Conservation (phyloP, 1,284 basidiomycete genomes). For the Papiliotrema nemorosa region DNA sequence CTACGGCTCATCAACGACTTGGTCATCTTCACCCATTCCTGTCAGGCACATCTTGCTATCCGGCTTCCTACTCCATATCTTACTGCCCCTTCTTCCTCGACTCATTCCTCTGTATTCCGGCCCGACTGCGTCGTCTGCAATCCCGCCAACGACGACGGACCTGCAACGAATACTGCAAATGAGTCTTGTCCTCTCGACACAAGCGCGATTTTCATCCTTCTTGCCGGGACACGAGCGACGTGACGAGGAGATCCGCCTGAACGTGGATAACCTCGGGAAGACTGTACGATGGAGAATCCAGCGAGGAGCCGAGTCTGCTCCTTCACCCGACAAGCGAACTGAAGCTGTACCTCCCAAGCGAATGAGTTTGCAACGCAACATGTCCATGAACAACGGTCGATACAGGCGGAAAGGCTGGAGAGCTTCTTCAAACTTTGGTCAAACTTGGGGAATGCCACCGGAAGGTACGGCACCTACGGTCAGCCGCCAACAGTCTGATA, state of each 20-base stretch:
- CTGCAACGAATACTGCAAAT: slow-evolving; percentile 45
- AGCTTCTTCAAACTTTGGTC: slow-evolving; percentile 17
- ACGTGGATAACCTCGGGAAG: slow-evolving; percentile 35
- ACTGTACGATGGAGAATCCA: slow-evolving; percentile 32
- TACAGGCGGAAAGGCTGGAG: slow-evolving; percentile 29
- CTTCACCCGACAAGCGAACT: slow-evolving; percentile 6
- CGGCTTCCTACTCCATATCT: slow-evolving; percentile 47
- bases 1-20: slow-evolving; percentile 8
- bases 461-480: background rate
- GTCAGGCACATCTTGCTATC: slow-evolving; percentile 47
- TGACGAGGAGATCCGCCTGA: slow-evolving; percentile 37
- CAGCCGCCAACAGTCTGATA: background rate
- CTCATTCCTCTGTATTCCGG: slow-evolving; percentile 28
- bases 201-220: slow-evolving; percentile 42
- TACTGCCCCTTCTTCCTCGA: slow-evolving; percentile 44
- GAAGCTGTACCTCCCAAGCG: background rate
- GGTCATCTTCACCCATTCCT: slow-evolving; percentile 27
- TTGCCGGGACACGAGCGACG: slow-evolving; percentile 20
- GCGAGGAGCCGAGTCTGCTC: slow-evolving; percentile 6
- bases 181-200: slow-evolving; percentile 47
- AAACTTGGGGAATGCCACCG: slow-evolving; percentile 1
- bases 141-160: slow-evolving; percentile 23
- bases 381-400: slow-evolving; percentile 14
- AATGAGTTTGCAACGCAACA: slow-evolving; percentile 1
- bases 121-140: background rate